Base-by-base conservation (phyloP, 1,284 basidiomycete genomes). In the Tylopilus orsonianus region DNA sequence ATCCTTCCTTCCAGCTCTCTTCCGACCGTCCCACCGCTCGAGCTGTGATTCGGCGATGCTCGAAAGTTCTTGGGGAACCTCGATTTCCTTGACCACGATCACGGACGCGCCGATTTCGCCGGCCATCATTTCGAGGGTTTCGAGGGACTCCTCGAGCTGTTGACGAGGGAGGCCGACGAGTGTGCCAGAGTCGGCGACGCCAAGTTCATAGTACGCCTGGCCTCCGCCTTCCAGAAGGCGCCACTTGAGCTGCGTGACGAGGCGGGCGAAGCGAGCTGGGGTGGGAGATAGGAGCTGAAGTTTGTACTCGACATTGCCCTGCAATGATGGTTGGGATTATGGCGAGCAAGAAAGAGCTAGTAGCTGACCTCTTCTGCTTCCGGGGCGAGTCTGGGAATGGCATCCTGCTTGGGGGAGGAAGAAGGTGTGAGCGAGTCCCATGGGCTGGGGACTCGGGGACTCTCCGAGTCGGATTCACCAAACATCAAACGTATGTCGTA, bases 191-290 rank as follows among this genome's bases (percentile, higher is more conserved):
- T 97, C 93, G 29, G 84, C 79, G 1, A 97, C 86, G 13, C 93
- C 94, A 14, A 97, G 81, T 65, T 96, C 93, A 60, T 97, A 97
- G 65, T 93, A 90, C 0, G 93, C 93, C 62, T 91, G 87, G 5
- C 93, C 93, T 4, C 89, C 85, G 13, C 93, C 93, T 67, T 96
- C 90, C 42, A 94, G 83, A 4, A 97, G 78, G 4, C 93, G 80
- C 93, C 94, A 97, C 67, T 95, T 93, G 68, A 96, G 83, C 71
- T 97, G 93, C 1, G 93, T 96, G 48, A 93, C 88, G 14, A 97
- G 84, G 33, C 86, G 79, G 4, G 80, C 77, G 59, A 91, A 87
- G 35, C 88, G 86, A 10, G 82, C 75, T 0, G 83, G 77, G 12
- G 85, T 78, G 0, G 90, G 85, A 41, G 78, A 71, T 14, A 87